Base-by-base conservation (phyloP, 441 rosid species). In the Erodium chrysanthum region DNA sequence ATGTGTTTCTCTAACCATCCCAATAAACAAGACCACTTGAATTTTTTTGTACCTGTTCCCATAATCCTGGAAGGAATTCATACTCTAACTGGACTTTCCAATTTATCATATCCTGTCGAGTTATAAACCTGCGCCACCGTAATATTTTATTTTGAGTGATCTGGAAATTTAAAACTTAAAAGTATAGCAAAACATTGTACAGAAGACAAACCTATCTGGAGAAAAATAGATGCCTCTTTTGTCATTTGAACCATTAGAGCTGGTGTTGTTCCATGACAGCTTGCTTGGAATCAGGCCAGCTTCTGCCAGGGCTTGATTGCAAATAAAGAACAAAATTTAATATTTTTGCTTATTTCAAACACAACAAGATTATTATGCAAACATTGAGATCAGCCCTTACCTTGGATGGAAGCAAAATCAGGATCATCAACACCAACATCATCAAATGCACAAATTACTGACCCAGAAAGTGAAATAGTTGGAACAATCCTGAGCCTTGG, bases 31-130 rank as follows among this genome's bases (percentile, higher is more conserved):
- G 1, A 63, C 23, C 64, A 50, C 33, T 35, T 17, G 65, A 10
- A 76, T 31, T 62, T 59, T 35, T 67, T 76, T 76, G 68, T 83
- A 93, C 98, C 97, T 89, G 84, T 66, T 84, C 85, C 69, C 71
- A 65, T 62, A 75, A 70, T 71, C 76, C 82, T 3, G 84, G 84
- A 71, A 66, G 61, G 27, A 80, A 78, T 52, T 78, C 81, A 75
- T 82, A 91, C 68, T 93, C 96, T 71, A 85, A 68, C 72, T 88
- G 91, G 74, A 90, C 90, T 84, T 85, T 93, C 98, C 97, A 89
- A 75, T 82, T 79, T 48, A 91, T 83, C 68, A 89, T 71, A 78
- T 93, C 97, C 69, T 79, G 82, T 17, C 96, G 73, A 18, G 95
- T 80, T 75, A 91, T 77, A 65, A 83, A 85, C 76, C 97, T 91